Evolutionary conservation across 305 asterid species (phyloP).

Genomic region (Fraxinus ornus): DNA sequence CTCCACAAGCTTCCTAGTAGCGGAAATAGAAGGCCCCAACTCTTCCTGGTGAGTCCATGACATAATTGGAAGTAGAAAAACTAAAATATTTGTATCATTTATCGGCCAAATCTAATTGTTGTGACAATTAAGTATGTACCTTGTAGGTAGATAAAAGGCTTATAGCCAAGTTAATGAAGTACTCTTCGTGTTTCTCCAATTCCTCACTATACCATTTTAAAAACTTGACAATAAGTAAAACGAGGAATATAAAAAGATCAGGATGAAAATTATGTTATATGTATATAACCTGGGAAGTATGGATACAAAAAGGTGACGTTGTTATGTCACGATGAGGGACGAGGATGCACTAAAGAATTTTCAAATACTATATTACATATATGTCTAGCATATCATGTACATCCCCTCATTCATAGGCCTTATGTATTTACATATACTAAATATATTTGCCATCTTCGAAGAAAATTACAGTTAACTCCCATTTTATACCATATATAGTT

Average conservation of each 20-base stretch:
- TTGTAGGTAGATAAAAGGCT: constrained; percentile 53
- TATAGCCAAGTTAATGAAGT: constrained; percentile 56
- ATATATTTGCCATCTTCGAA: background rate
- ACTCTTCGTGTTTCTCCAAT: constrained; percentile 60
- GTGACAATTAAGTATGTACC: constrained; percentile 41
- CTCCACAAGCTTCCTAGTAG: constrained; percentile 49
- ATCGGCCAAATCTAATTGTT: background rate
- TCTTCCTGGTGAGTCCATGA: constrained; percentile 58
- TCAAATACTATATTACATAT: background rate
- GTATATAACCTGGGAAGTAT: background rate
- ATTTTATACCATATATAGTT: background rate
- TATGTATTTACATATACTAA: background rate
- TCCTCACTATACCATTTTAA: constrained; percentile 54
- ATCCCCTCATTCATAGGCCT: background rate
- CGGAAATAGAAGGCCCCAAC: constrained; percentile 45
- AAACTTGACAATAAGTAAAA: constrained; percentile 18
- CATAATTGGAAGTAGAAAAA: constrained; percentile 15
- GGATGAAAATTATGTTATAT: background rate
- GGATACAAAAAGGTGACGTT: background rate
- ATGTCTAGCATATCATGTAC: background rate
- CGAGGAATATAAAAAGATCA: constrained; percentile 4
- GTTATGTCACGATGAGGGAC: background rate
- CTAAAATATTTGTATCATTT: background rate
- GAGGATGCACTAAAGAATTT: background rate
- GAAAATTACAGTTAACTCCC: background rate